Conservation (phyloP, 345 rosid species). For the Arabis alpina region DNA sequence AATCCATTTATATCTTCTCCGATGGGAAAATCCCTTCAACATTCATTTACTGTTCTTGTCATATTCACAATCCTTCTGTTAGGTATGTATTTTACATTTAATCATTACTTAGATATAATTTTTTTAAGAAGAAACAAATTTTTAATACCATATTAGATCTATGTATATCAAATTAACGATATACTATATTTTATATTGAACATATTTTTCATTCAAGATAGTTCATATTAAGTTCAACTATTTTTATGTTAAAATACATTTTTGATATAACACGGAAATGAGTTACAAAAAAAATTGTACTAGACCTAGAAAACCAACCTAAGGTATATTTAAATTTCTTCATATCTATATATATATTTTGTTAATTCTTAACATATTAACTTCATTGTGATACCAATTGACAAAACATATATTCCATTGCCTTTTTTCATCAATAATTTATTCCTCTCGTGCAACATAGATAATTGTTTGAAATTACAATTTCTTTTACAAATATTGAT, state of each 20-base stretch:
- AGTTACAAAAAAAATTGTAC: neutral
- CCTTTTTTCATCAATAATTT: neutral
- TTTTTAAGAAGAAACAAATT: neutral
- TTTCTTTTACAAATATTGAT: neutral
- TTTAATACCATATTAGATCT: neutral
- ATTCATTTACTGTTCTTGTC: neutral
- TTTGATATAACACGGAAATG: too few relatives aligned
- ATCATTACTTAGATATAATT: neutral
- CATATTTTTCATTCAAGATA: neutral
- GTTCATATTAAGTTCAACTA: neutral
- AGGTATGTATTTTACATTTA: constrained; percentile 17
- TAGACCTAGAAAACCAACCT: neutral
- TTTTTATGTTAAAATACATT: neutral
- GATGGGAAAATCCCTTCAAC: neutral
- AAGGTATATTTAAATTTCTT: neutral
- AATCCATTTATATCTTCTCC: neutral
- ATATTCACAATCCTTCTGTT: neutral
- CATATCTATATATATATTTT: neutral
- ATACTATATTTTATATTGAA: neutral
- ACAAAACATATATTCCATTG: neutral
- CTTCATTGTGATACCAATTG: neutral
- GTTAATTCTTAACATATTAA: neutral
- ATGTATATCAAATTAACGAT: neutral
- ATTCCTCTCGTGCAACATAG: neutral
- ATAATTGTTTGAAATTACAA: neutral